Base-by-base conservation (phyloP, 2,329 filamentous ascomycete genomes). In the Dothidotthia symphoricarpi region DNA sequence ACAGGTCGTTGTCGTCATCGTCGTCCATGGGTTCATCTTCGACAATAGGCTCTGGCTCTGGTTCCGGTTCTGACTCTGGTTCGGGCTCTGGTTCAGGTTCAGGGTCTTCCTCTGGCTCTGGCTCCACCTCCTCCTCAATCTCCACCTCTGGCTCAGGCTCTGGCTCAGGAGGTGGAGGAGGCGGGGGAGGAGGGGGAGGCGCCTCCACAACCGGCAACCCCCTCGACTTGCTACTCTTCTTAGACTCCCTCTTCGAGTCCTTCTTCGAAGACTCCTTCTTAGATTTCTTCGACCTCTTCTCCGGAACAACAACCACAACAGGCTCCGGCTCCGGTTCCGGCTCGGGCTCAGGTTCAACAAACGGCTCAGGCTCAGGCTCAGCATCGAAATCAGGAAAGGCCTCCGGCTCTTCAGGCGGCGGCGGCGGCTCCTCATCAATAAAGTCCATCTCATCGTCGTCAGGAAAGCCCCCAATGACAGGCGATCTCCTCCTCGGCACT, bases 391-490 rank as follows among this genome's bases (percentile, higher is more conserved):
- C 44, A 12, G 29, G 22, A 27, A 27, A 27, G 11, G 12, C 47
- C 11, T 22, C 19, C 19, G 39, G 37, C 14, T 41, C 36, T 29
- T 47, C 40, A 28, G 33, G 31, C 9, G 37, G 41, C 27, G 75
- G 73, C 22, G 73, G 75, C 8, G 73, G 72, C 15, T 71, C 67
- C 34, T 65, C 61, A 25, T 64, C 57, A 22, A 64, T 62, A 37
- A 65, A 41, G 35, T 64, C 60, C 48, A 55, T 54, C 25, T 68
- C 61, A 24, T 73, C 69, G 50, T 73, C 72, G 39, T 57, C 58
- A 3, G 72, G 72, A 32, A 75, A 75, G 8, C 69, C 71, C 31
- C 72, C 72, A 24, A 70, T 69, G 9, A 73, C 61, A 16, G 72
- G 71, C 16, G 66, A 64, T 13, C 60, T 39, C 14, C 63, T 51